Evolutionary conservation across 139 green algal species (phyloP).

Genomic region (Chlamydomonas schloesseri): DNA sequence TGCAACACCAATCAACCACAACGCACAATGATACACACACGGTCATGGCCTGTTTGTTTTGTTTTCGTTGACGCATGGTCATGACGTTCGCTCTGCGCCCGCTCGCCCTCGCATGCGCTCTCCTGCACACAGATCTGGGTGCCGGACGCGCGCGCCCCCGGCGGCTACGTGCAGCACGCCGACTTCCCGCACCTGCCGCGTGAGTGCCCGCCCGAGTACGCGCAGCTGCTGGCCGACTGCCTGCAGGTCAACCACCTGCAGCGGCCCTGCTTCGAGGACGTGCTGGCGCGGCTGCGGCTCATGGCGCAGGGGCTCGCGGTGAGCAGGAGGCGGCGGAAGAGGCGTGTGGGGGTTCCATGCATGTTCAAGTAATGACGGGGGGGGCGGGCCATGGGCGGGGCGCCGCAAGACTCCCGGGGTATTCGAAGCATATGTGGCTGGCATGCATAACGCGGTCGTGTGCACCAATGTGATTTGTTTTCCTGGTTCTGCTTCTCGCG

Average conservation of each 20-base stretch:
- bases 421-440: no score
- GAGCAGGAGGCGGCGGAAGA: not conserved
- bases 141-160: slow-evolving; percentile 4
- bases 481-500: not conserved
- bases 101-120: not conserved
- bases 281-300: not conserved
- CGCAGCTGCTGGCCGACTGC: slow-evolving; percentile 11
- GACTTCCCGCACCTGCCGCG: slow-evolving; percentile 27
- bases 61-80: no score
- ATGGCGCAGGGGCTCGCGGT: not conserved
- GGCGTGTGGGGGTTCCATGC: not conserved
- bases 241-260: slow-evolving; percentile 34
- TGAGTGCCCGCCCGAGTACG: slow-evolving; percentile 31
- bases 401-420: no score
- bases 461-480: no score
- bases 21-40: no score
- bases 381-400: no score
- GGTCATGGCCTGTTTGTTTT: no score
- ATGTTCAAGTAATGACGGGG: no score
- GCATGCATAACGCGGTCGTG: no score
- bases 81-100: no score
- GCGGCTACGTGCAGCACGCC: slow-evolving; percentile 29
- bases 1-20: no score
- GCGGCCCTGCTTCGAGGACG: slow-evolving; percentile 32
- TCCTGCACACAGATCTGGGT: slow-evolving; percentile 49